A percentile compares a stretch with the other conserved stretches of the same genome.
Evolutionary conservation across 2,329 filamentous ascomycete species (phyloP).

Genomic region (Chaetomiaceae sp.): DNA sequence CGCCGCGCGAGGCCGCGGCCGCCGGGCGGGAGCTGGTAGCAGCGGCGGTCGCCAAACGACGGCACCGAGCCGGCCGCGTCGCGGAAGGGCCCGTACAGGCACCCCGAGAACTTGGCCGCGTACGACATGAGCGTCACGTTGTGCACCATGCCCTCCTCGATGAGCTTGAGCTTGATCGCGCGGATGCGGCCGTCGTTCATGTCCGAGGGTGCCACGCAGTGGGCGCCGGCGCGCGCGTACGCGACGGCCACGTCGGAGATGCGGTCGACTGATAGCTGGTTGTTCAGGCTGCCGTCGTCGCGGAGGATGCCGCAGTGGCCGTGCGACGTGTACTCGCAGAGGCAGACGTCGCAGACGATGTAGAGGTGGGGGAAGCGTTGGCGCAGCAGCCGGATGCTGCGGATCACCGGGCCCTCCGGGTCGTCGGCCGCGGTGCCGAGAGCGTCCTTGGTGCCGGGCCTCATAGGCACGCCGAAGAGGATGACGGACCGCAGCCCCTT

Average conservation of each 20-base stretch:
- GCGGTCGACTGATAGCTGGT: slow-evolving; percentile 85
- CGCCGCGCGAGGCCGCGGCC: slow-evolving; percentile 86
- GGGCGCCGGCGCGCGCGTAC: slow-evolving; percentile 91
- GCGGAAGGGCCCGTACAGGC: slow-evolving; percentile 93
- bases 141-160: slow-evolving; percentile 90
- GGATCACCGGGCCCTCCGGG: slow-evolving; percentile 85
- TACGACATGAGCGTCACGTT: slow-evolving; percentile 94
- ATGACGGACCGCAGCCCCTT: slow-evolving; percentile 93
- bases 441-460: slow-evolving; percentile 77
- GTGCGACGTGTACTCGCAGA: slow-evolving; percentile 98
- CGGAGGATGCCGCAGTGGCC: slow-evolving; percentile 95
- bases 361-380: slow-evolving; percentile 85
- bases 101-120: slow-evolving; percentile 95
- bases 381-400: slow-evolving; percentile 76
- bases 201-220: slow-evolving; percentile 94
- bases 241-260: slow-evolving; percentile 97
- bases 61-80: slow-evolving; percentile 90
- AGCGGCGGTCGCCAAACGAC: slow-evolving; percentile 89
- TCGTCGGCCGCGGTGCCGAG: slow-evolving; percentile 91
- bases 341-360: slow-evolving; percentile 87
- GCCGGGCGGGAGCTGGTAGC: slow-evolving; percentile 93
- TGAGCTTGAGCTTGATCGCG: slow-evolving; percentile 96
- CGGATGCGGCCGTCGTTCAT: slow-evolving; percentile 99
- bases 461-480: slow-evolving; percentile 88
- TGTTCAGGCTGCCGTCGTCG: slow-evolving; percentile 90